phyloP scores from a whole-genome alignment of 2,329 filamentous ascomycete genomes.

The Aspergillus fumigatiaffinis region DNA sequence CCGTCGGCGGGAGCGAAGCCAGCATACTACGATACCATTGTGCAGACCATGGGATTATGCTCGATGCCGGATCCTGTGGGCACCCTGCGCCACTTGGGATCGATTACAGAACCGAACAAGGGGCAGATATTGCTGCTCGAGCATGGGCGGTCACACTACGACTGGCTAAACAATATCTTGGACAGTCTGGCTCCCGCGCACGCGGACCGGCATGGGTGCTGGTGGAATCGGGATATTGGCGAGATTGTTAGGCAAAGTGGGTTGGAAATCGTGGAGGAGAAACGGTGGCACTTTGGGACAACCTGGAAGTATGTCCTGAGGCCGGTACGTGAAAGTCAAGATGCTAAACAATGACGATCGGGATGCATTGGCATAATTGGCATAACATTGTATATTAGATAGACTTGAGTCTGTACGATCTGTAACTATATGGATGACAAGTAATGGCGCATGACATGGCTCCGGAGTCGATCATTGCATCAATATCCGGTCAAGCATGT shows the following conservation, averaged over 20 bases:
- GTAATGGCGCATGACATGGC: background rate
- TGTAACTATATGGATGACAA: background rate
- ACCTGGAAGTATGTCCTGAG: conserved; percentile 44
- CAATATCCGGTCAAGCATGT: background rate
- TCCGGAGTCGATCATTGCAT: background rate
- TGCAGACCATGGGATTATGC: conserved; percentile 51
- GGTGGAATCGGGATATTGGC: conserved; percentile 52
- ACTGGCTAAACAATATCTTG: conserved; percentile 45
- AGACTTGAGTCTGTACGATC: background rate
- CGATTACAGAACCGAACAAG: conserved; percentile 35
- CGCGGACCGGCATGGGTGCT: conserved; percentile 50
- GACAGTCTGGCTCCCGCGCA: conserved; percentile 46
- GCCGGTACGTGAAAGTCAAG: conserved; percentile 18
- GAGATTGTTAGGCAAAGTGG: conserved; percentile 46
- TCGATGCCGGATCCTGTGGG: conserved; percentile 43
- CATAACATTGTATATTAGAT: conserved; percentile 1
- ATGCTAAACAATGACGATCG: background rate
- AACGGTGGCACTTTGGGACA: conserved; percentile 47
- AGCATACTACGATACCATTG: conserved; percentile 43
- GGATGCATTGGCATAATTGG: background rate
- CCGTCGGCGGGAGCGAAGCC: conserved; percentile 2
- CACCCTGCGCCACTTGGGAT: conserved; percentile 39
- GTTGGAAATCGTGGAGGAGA: conserved; percentile 44
- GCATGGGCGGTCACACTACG: conserved; percentile 46
- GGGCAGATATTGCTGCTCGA: conserved; percentile 47